phyloP scores from a whole-genome alignment of 148 eudicot species.

The Chenopodium berlandieri region DNA sequence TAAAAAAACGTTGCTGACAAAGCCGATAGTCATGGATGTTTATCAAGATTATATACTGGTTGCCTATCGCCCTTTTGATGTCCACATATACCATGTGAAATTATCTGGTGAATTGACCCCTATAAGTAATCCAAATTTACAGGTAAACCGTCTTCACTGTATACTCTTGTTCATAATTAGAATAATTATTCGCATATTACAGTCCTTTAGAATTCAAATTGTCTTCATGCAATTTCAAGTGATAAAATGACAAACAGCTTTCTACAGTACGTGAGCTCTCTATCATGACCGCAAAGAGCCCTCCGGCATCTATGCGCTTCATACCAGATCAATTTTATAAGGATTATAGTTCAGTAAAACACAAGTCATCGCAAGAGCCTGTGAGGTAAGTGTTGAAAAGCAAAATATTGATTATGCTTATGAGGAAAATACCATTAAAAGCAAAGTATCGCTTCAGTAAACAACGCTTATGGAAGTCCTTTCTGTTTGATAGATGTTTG shows the following conservation, averaged over 20 bases:
- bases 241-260: constrained; percentile 99
- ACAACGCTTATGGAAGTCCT: constrained; percentile 19
- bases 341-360: constrained; percentile 37
- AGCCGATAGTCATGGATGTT: constrained; percentile 95
- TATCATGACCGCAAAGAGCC: constrained; percentile 97
- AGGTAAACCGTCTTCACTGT: constrained; percentile 47
- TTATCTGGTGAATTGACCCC: constrained; percentile 84
- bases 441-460: background rate
- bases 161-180: background rate
- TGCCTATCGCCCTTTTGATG: constrained; percentile 90
- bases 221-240: constrained; percentile 84
- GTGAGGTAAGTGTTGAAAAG: constrained; percentile 47
- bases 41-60: constrained; percentile 89
- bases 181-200: constrained; percentile 15
- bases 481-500: constrained; percentile 55
- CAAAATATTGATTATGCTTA: background rate
- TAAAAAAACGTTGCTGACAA: constrained; percentile 71
- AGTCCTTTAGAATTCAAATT: constrained; percentile 25
- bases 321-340: constrained; percentile 81
- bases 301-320: constrained; percentile 91
- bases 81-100: constrained; percentile 82
- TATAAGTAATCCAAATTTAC: constrained; percentile 65
- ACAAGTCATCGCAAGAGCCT: constrained; percentile 61
- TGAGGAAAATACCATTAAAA: no score
- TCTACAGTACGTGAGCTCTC: constrained; percentile 99